Evolutionary conservation across 805 yeast genomes (phyloP).

Genomic region (Candida sithepensis): DNA sequence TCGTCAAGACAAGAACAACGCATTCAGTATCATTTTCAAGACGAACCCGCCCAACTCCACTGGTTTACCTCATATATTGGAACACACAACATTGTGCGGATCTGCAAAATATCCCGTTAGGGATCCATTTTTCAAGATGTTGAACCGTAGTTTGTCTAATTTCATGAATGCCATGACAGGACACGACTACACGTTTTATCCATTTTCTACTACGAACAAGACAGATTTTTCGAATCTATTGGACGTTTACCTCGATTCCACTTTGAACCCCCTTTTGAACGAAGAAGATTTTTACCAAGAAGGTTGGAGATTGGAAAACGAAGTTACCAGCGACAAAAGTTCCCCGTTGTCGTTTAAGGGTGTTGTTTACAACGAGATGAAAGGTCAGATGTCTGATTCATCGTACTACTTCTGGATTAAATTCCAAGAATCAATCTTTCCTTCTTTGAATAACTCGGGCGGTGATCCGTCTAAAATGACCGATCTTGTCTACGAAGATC

Average conservation of each 20-base stretch:
- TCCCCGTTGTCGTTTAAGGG: constrained; percentile 81
- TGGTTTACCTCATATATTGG: constrained; percentile 94
- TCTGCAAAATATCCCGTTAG: constrained; percentile 87
- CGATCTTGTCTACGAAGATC: constrained; percentile 65
- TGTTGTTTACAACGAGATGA: constrained; percentile 97
- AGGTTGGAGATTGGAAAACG: constrained; percentile 94
- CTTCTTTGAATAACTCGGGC: constrained; percentile 84
- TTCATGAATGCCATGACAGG: constrained; percentile 99
- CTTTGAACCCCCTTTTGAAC: constrained; percentile 73
- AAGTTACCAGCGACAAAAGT: constrained; percentile 48
- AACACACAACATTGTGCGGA: constrained; percentile 95
- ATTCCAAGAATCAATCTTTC: constrained; percentile 79
- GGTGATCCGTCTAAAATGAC: constrained; percentile 89
- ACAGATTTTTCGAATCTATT: constrained; percentile 79
- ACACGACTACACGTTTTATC: constrained; percentile 91
- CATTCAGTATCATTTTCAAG: constrained; percentile 83
- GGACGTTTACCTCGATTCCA: constrained; percentile 85
- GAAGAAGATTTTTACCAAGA: constrained; percentile 87
- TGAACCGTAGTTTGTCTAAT: constrained; percentile 88
- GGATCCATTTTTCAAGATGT: constrained; percentile 97
- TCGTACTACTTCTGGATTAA: constrained; percentile 81
- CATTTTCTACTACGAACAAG: constrained; percentile 89
- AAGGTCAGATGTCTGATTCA: constrained; percentile 90
- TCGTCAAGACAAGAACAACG: constrained; percentile 79
- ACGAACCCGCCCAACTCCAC: constrained; percentile 94